These are phyloP conservation scores for Zanthoxylum bungeanum DNA, from an alignment of 345 rosid species.

Conservation along the genomic window DNA sequence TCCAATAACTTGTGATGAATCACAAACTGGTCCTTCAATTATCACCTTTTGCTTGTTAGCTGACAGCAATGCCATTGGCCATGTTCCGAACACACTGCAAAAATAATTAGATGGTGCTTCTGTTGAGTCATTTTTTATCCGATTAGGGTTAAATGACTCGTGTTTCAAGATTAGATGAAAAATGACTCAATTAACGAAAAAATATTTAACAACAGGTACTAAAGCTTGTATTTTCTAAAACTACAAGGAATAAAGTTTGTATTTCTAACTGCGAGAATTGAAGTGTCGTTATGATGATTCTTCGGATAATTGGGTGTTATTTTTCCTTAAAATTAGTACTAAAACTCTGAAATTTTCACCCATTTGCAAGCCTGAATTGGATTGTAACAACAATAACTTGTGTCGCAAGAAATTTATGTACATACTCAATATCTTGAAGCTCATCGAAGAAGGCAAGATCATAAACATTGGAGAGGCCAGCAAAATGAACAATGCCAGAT, in stretches of 20 bases:
- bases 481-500: conserved; percentile 82
- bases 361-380: background rate
- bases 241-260: too few relatives aligned
- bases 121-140: too few relatives aligned
- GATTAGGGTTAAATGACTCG: too few relatives aligned
- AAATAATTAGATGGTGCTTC: too few relatives aligned
- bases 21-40: conserved; percentile 86
- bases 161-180: too few relatives aligned
- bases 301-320: too few relatives aligned
- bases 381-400: background rate
- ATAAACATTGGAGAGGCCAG: conserved; percentile 66
- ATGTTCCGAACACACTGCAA: conserved; percentile 78
- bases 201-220: too few relatives aligned
- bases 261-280: too few relatives aligned
- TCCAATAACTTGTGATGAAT: conserved; percentile 76
- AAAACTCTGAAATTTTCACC: conserved; percentile 1
- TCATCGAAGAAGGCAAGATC: conserved; percentile 80
- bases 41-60: conserved; percentile 57
- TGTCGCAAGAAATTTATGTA: background rate
- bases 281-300: too few relatives aligned
- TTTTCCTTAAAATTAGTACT: too few relatives aligned
- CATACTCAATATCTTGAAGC: conserved; percentile 81
- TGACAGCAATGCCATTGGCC: conserved; percentile 78
- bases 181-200: too few relatives aligned
- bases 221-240: too few relatives aligned